Evolutionary conservation across 768 basidiomycete species (phyloP), one percentile per base, ranked within the genome.

Genomic region (Sarcomyxa edulis): DNA sequence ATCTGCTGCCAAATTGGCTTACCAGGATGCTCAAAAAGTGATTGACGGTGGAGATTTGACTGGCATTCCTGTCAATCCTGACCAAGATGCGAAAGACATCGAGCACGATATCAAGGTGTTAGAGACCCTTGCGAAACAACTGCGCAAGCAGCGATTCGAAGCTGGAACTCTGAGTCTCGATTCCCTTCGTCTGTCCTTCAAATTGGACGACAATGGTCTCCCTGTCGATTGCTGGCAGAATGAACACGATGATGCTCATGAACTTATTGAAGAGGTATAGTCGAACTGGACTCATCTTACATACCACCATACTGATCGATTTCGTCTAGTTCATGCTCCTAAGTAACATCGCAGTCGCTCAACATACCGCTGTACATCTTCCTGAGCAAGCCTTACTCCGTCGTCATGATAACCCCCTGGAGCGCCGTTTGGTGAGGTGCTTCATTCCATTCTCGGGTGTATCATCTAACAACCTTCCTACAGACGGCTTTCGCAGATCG

Each of bases 381-480:
- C 93, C 96, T 19, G 96, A 99, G 57, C 96, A 98, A 58, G 88
- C 95, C n/a, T 71, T 99, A 10, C 76, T 99, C 30, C 84, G 96
- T 45, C 84, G 96, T 40, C 94, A 98, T 52, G 96, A 98, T 56
- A 76, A 69, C 19, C 96, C 96, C 2, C 72, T 97, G 40, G 93
- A 96, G 35, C 82, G 96, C 44, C 84, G 96, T 31, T 66, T 99
- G 45, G 89, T 88, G 56, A 43, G 82, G 65, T 23, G 16, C 14
- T 28, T 23, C 15, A 18, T 6, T 14, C 4, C 10, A 15, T 33
- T 9, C 21, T 10, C 25, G 27, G 32, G 12, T 26, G 37, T 12
- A 26, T 16, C 32, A 56, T n/a, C 44, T 37, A 38, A 54, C 15
- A 53, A 22, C 19, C 14, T 32, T 22, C 28, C 18, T 18, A 7